Conservation (phyloP, 2,329 filamentous ascomycete genomes). For the Colletotrichum sp. region DNA sequence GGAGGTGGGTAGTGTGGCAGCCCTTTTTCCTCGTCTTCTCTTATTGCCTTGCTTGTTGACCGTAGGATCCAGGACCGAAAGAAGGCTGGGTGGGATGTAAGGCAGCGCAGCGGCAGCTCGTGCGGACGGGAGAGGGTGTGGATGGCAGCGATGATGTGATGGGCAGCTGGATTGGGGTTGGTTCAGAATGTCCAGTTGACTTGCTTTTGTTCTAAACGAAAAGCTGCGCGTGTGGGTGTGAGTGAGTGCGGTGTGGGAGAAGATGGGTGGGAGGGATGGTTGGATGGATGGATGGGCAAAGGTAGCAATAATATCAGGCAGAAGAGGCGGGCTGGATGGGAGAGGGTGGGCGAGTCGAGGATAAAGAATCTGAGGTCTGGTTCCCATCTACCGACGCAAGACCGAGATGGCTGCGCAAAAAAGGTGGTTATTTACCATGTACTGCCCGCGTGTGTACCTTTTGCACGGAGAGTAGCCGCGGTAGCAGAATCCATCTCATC, state of each 20-base stretch:
- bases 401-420: constrained; percentile 11
- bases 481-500: constrained; percentile 15
- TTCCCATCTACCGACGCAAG: constrained; percentile 6
- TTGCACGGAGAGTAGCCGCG: constrained; percentile 14
- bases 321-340: background rate
- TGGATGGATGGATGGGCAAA: background rate
- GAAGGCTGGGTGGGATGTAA: constrained; percentile 10
- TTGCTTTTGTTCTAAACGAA: constrained; percentile 10
- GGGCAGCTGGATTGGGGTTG: constrained; percentile 10
- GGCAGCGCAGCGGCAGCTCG: background rate
- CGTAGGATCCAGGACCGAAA: constrained; percentile 3
- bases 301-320: background rate
- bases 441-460: background rate
- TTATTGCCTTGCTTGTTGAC: background rate
- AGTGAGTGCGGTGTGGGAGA: background rate
- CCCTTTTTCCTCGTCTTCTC: background rate
- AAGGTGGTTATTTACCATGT: background rate
- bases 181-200: constrained; percentile 11
- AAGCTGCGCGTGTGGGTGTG: background rate
- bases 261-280: constrained; percentile 1
- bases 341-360: constrained; percentile 1
- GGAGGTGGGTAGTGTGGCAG: constrained; percentile 12
- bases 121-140: constrained; percentile 6
- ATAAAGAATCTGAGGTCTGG: constrained; percentile 5
- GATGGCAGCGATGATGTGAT: constrained; percentile 21